phyloP scores from a whole-genome alignment of 306 rosid genomes.

The Comarum palustre region DNA sequence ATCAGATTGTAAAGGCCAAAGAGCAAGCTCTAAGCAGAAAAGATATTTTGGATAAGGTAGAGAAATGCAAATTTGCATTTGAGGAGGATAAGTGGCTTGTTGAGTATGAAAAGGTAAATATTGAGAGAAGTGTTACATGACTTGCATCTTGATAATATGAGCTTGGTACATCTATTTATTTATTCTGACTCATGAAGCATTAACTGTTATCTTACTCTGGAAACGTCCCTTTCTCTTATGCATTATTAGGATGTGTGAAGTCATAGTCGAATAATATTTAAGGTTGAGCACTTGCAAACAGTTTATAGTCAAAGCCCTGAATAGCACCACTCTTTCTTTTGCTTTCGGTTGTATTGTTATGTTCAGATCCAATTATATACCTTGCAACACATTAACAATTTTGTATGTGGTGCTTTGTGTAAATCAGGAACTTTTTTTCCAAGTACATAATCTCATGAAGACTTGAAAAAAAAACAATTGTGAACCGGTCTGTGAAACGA shows the following conservation, averaged over 20 bases:
- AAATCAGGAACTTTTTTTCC: not conserved
- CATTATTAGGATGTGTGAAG: not conserved
- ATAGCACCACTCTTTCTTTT: not conserved
- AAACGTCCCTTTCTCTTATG: too few species aligned
- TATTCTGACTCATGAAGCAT: not conserved
- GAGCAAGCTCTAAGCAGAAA: slow-evolving; percentile 84
- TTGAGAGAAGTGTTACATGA: not conserved
- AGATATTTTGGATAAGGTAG: slow-evolving; percentile 86
- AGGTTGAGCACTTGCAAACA: not conserved
- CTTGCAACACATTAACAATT: not conserved
- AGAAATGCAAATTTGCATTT: slow-evolving; percentile 75
- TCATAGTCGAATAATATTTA: not conserved
- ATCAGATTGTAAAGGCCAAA: slow-evolving; percentile 69
- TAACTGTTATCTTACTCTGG: not conserved
- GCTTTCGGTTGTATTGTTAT: not conserved
- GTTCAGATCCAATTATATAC: not conserved
- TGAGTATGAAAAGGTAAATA: slow-evolving; percentile 83
- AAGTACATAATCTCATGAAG: not conserved
- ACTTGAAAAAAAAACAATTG: too few species aligned
- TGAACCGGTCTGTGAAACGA: too few species aligned
- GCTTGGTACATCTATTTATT: not conserved
- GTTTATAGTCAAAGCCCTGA: not conserved
- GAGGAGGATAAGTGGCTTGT: slow-evolving; percentile 97
- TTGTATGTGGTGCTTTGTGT: not conserved
- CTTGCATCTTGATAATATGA: too few species aligned